Conservation (phyloP, 164 flowering plant genomes). For the Magnolia changhungtana region DNA sequence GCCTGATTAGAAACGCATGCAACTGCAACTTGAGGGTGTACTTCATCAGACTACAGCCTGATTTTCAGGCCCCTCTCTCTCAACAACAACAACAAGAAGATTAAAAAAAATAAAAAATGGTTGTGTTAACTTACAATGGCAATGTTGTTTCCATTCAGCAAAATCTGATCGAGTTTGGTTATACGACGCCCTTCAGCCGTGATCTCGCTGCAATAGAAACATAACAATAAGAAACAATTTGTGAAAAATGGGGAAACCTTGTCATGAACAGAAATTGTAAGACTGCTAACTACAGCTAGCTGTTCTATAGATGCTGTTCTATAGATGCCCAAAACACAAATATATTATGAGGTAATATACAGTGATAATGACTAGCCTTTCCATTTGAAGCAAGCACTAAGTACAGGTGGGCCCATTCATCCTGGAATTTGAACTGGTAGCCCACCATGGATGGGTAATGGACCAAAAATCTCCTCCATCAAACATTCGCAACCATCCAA, state of each 20-base stretch:
- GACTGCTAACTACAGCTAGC: too few relatives aligned
- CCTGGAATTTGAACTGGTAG: too few relatives aligned
- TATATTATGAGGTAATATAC: too few relatives aligned
- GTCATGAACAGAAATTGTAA: too few relatives aligned
- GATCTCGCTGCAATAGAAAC: constrained; percentile 58
- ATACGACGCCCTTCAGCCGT: constrained; percentile 90
- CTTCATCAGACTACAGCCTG: not conserved
- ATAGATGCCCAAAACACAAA: too few relatives aligned
- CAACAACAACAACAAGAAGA: not conserved
- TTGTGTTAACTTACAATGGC: constrained; percentile 73
- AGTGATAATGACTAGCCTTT: too few relatives aligned
- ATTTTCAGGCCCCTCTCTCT: not conserved
- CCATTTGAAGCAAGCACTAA: too few relatives aligned
- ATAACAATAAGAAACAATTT: not conserved
- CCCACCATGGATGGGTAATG: too few relatives aligned
- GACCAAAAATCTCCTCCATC: too few relatives aligned
- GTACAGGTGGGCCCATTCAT: too few relatives aligned
- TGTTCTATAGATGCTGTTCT: too few relatives aligned
- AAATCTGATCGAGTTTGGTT: constrained; percentile 94
- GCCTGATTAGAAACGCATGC: not conserved
- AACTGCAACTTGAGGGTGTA: not conserved
- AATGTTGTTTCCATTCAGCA: constrained; percentile 95
- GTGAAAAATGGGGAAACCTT: not conserved
- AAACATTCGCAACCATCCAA: too few relatives aligned
- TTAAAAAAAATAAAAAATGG: not conserved